phyloP scores from a whole-genome alignment of 2,329 filamentous ascomycete genomes.

The Neofusicoccum cordaticola region DNA sequence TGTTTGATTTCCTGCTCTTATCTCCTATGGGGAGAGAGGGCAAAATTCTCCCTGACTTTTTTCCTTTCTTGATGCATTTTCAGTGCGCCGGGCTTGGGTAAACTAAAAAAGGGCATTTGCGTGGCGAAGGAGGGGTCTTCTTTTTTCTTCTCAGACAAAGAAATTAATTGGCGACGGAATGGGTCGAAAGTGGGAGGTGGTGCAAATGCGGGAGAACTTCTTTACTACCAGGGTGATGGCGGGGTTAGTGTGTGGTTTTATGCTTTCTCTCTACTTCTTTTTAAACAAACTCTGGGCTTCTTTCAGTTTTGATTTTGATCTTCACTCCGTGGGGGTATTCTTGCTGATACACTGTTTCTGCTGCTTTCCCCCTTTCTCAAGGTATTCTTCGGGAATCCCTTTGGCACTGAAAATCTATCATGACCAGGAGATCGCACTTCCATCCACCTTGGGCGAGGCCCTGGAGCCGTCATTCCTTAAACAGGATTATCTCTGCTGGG shows the following conservation, averaged over 20 bases:
- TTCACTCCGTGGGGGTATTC: not conserved
- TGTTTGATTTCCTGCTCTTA: constrained; percentile 13
- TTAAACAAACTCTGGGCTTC: constrained; percentile 1
- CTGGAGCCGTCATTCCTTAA: no score
- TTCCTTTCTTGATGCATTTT: constrained; percentile 17
- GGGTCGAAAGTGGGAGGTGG: not conserved
- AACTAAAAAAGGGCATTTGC: constrained; percentile 16
- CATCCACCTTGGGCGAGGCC: no score
- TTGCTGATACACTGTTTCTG: constrained; percentile 3
- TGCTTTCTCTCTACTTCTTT: constrained; percentile 5
- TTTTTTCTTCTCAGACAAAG: not conserved
- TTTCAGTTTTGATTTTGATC: not conserved
- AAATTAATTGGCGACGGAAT: constrained; percentile 4
- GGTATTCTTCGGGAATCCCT: not conserved
- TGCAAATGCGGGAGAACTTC: constrained; percentile 7
- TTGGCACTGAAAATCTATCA: no score
- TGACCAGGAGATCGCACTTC: no score
- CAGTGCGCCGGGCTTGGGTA: constrained; percentile 18
- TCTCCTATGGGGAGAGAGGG: not conserved
- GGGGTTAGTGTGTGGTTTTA: not conserved
- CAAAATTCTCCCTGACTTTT: constrained; percentile 4
- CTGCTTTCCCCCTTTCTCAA: not conserved
- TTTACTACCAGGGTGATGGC: not conserved
- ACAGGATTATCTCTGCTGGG: no score
- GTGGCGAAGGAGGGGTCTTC: constrained; percentile 14